Percentiles rank a stretch among this genome's conserved stretches.
Conservation (phyloP, 202 grass and related monocot genomes). For the Eragrostis tef region DNA sequence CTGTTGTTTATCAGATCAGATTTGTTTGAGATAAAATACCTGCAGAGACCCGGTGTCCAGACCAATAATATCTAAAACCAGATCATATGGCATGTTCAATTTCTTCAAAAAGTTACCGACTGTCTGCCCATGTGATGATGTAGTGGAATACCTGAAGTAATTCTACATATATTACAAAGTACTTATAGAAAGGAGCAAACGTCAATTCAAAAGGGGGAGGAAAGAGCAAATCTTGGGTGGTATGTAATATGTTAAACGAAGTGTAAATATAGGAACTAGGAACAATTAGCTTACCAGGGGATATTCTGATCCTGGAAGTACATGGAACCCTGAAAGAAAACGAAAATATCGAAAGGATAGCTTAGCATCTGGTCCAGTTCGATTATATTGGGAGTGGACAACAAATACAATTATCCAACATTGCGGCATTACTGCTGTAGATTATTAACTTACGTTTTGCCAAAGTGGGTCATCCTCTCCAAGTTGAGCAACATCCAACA, state of each 20-base stretch:
- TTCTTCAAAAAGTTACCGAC: conserved; percentile 72
- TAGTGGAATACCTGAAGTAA: conserved; percentile 69
- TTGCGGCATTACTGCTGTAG: not conserved
- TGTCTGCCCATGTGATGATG: conserved; percentile 46
- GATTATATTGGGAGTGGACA: not conserved
- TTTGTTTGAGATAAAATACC: conserved; percentile 49
- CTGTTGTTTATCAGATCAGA: conserved; percentile 7
- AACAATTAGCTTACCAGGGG: conserved; percentile 61
- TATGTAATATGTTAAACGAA: no score
- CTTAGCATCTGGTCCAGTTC: conserved; percentile 16
- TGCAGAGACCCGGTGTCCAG: conserved; percentile 66
- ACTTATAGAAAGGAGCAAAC: not conserved
- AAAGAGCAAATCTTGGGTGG: no score
- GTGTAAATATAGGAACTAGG: not conserved
- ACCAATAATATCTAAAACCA: conserved; percentile 69
- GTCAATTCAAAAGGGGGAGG: no score
- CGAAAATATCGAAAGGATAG: not conserved
- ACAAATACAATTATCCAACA: not conserved
- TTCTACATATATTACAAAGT: not conserved
- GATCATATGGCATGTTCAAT: conserved; percentile 61
- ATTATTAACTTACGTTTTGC: conserved; percentile 60
- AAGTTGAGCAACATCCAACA: conserved; percentile 66
- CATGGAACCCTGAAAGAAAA: conserved; percentile 62
- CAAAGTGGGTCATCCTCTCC: conserved; percentile 62
- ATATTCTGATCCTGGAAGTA: conserved; percentile 65